Evolutionary conservation across 164 flowering plant genomes (phyloP).

Genomic region (Chloranthus sessilifolius): DNA sequence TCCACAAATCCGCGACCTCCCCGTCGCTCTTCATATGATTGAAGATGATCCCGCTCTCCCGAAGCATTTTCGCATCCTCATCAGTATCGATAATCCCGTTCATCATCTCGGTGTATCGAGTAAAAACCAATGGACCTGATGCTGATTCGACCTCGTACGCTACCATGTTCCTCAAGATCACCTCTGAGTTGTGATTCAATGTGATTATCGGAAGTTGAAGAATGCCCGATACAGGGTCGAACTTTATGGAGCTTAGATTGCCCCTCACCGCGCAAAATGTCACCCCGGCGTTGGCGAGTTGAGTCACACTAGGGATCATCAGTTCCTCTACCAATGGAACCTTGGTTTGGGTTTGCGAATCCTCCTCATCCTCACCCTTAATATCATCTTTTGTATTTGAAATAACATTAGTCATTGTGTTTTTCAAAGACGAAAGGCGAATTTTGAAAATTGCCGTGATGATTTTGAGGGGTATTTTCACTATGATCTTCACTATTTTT

Average conservation of each 20-base stretch:
- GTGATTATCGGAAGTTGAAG: conserved; percentile 15
- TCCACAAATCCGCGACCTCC: conserved; percentile 22
- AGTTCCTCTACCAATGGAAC: conserved; percentile 17
- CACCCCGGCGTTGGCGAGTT: conserved; percentile 12
- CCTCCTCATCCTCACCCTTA: not conserved
- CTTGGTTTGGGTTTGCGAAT: not conserved
- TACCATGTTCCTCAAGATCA: conserved; percentile 22
- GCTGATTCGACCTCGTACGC: conserved; percentile 20
- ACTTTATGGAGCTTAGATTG: conserved; percentile 11
- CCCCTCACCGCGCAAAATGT: conserved; percentile 5
- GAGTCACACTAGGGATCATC: conserved; percentile 10
- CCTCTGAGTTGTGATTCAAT: conserved; percentile 17
- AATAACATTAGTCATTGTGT: not conserved
- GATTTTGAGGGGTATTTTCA: conserved; percentile 14
- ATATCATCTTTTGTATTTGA: not conserved
- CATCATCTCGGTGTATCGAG: conserved; percentile 28
- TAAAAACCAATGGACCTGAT: conserved; percentile 17
- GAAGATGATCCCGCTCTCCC: conserved; percentile 16
- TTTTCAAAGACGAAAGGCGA: conserved; percentile 11
- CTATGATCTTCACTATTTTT: conserved; percentile 11
- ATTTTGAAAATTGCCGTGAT: conserved; percentile 3
- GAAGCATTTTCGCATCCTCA: conserved; percentile 21
- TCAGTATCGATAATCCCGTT: conserved; percentile 26
- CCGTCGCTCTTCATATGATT: conserved; percentile 22
- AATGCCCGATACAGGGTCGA: conserved; percentile 9